Base-by-base conservation (phyloP, 805 yeast genomes). In the Scheffersomyces coipomensis region DNA sequence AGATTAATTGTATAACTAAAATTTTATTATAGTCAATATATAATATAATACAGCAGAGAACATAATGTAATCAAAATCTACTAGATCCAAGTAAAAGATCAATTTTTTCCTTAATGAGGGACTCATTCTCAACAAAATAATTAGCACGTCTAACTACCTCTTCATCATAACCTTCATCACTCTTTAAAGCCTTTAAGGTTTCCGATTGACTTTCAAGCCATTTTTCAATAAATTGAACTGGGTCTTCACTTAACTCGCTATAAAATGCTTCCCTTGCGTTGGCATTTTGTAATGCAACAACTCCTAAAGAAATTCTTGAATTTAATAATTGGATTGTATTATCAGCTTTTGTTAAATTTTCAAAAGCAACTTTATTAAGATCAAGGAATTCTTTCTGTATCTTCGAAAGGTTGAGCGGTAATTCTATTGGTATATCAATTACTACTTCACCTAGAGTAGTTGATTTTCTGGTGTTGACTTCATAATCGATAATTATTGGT, bases 91-190 rank as follows among this genome's bases (percentile, higher is more conserved):
- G 66, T 49, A 90, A 71, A 34, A 88, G 68, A 46, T 86, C 88
- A 37, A 91, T 73, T 53, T 88, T 89, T 51, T 89, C 93, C 45
- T 78, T 76, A 39, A 93, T 68, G 50, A 85, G 68, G 21, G 59
- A 60, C 48, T 69, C 73, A 45, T 87, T 88, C 52, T 88, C 90
- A 31, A 81, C 78, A 44, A 66, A 93, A 62, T 84, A 93, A 13
- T 81, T 80, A 3, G 96, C 79, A 52, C 85, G 78, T 66, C 99
- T 80, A 4, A 88, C 96, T 16, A 78, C 71, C 56, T 90, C 97
- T 64, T 91, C 97, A 56, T 82, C 83, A 62, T 82, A 85, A 8
- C 90, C 91, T 51, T 86, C 93, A 47, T 93, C 98, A 48, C 96
- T 89, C 43, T 88, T 78, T 47, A 93, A 72, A 11, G 91, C 85